Evolutionary conservation across 768 basidiomycete species (phyloP).

Genomic region (Daedaleopsis nitida): DNA sequence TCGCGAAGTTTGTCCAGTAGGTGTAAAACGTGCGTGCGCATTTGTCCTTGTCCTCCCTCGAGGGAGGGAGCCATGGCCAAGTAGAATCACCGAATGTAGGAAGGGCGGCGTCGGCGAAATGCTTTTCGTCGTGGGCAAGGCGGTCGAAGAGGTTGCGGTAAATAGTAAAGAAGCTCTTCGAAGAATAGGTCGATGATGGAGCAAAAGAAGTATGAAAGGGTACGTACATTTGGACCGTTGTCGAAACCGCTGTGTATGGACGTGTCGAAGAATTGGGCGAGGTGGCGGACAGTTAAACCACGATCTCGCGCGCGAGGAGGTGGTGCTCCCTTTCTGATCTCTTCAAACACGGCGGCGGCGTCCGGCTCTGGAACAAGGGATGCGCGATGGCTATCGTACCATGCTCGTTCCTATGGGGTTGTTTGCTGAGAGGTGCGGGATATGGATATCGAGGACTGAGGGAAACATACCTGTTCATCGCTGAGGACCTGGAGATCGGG

Average conservation of each 20-base stretch:
- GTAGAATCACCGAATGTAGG: conserved; percentile 83
- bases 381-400: conserved; percentile 93
- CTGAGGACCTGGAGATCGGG: conserved; percentile 67
- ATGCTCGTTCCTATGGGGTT: conserved; percentile 83
- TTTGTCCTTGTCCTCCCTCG: conserved; percentile 45
- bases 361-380: conserved; percentile 81
- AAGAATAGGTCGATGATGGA: not conserved
- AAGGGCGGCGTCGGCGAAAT: conserved; percentile 51
- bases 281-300: conserved; percentile 78
- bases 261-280: conserved; percentile 83
- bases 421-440: not conserved
- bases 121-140: conserved; percentile 78
- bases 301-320: conserved; percentile 60
- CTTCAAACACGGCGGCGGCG: conserved; percentile 81
- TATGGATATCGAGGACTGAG: not conserved
- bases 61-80: conserved; percentile 66
- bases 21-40: conserved; percentile 79
- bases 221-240: conserved; percentile 59
- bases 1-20: conserved; percentile 84
- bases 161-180: conserved; percentile 87
- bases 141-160: conserved; percentile 87
- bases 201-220: not conserved
- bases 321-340: conserved; percentile 71
- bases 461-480: conserved; percentile 79
- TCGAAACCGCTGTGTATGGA: conserved; percentile 67